Evolutionary conservation across 192 early-diverging fungal species (phyloP), one percentile per base, ranked within the genome.

Genomic region (Tieghemiomyces parasiticus): DNA sequence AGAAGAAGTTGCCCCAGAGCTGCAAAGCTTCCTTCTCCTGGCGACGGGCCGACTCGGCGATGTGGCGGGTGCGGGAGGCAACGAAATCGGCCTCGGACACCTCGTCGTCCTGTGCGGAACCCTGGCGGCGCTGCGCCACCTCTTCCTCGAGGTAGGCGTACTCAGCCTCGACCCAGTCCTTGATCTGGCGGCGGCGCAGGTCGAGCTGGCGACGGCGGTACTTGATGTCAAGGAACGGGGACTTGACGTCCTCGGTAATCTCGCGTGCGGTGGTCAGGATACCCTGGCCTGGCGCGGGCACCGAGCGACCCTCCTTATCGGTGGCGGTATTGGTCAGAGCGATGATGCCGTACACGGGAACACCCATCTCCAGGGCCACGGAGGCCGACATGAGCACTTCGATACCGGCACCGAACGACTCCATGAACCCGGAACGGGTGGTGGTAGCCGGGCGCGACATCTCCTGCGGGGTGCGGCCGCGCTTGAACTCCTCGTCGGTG

Each of bases 251-350:
- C 34, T 61, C 49, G 44, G 75, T 62, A 45, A 67, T 64, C 67
- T 93, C 90, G 38, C 88, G 84, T 52, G 91, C 93, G 35, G 89
- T 88, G 31, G 90, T 91, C 63, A 96, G 71, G 50, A 96, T 82
- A 70, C 93, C 93, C 68, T 91, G 83, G 42, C 93, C 93, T 63
- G 93, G 93, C 32, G 93, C 93, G 28, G 93, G 93, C 34, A 94
- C 82, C 4, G 89, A 92, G 46, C 88, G 84, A 33, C 91, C 90
- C 72, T 93, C 85, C 78, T 94, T 94, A 72, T 96, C 93, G 13
- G 89, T 87, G 32, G 93, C 91, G 30, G 90, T 94, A 72, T 81
- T 86, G 50, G 86, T 85, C 65, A 85, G 74, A 38, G 83, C 93
- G 61, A 96, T 74, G 65, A 96, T 84, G 76, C 85, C 93, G 59